These are phyloP conservation scores for Fusarium sp. DNA, from an alignment of 2,329 filamentous ascomycete genomes.

Conservation along the genomic window DNA sequence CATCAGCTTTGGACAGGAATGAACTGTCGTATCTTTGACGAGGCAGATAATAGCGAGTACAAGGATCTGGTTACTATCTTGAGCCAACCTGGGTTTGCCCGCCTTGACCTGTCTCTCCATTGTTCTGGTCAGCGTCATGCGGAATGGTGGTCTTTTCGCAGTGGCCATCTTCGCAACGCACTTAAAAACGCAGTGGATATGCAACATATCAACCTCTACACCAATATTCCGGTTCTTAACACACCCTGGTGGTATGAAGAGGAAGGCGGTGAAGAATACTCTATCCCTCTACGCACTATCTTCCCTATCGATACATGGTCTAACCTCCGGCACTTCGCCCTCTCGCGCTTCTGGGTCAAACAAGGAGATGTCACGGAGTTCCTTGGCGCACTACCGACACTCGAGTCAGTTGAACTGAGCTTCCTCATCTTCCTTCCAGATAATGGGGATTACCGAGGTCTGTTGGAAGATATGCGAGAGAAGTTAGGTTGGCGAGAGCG, in stretches of 20 bases:
- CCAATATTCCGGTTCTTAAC: not conserved
- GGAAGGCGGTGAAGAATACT: not conserved
- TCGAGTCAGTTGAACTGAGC: constrained; percentile 54
- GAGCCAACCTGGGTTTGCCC: constrained; percentile 2
- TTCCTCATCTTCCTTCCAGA: constrained; percentile 48
- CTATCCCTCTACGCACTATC: constrained; percentile 47
- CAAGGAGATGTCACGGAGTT: constrained; percentile 50
- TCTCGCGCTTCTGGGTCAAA: constrained; percentile 51
- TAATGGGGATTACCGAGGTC: not conserved
- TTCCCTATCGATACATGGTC: constrained; percentile 52
- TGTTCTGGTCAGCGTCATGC: accelerated
- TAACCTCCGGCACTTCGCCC: constrained; percentile 51
- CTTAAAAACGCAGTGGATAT: constrained; percentile 37
- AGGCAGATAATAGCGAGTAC: not conserved
- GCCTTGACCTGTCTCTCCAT: constrained; percentile 20
- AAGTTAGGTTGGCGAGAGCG: constrained; percentile 22
- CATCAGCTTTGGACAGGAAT: constrained; percentile 52
- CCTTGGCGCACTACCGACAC: constrained; percentile 45
- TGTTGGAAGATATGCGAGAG: constrained; percentile 19
- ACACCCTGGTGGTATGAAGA: accelerated
- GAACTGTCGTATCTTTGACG: constrained; percentile 25
- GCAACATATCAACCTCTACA: constrained; percentile 43
- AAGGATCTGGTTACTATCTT: constrained; percentile 11
- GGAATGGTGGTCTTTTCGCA: constrained; percentile 6
- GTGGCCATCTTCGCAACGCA: not conserved